Percentiles rank a stretch among this genome's conserved stretches.
Conservation (phyloP, 2,329 filamentous ascomycete species). For the Didymella lethalis region DNA sequence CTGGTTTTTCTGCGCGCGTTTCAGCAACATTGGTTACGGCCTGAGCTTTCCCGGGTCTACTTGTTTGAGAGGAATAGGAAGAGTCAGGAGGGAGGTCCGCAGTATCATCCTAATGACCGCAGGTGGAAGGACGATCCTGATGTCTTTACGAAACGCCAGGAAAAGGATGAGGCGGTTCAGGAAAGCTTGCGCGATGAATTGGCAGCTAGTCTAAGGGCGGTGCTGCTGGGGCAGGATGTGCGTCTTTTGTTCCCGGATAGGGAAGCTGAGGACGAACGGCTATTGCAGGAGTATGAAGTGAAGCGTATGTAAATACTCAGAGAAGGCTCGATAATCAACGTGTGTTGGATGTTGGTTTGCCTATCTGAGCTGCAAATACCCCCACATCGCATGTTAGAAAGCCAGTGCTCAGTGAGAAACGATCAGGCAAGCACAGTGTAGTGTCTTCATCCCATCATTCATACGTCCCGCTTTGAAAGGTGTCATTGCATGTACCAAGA, state of each 20-base stretch:
- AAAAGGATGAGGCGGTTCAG: not conserved
- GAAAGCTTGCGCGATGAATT: not conserved
- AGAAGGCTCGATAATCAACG: too few species aligned
- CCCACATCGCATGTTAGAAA: not conserved
- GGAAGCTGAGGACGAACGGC: slow-evolving; percentile 9
- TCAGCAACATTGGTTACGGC: slow-evolving; percentile 3
- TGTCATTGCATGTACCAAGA: too few species aligned
- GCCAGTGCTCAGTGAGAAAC: slow-evolving; percentile 1
- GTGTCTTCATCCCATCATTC: not conserved
- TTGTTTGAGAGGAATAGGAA: slow-evolving; percentile 6
- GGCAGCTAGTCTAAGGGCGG: slow-evolving; percentile 8
- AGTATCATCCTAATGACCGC: slow-evolving; percentile 8
- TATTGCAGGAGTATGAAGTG: not conserved
- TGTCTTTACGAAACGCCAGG: not conserved
- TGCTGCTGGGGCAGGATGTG: slow-evolving; percentile 1
- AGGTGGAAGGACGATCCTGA: slow-evolving; percentile 1
- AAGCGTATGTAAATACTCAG: not conserved
- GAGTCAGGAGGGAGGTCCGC: not conserved
- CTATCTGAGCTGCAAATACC: not conserved
- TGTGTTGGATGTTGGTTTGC: not conserved
- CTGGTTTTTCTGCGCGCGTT: slow-evolving; percentile 12
- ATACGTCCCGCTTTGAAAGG: not conserved
- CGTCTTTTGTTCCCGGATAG: slow-evolving; percentile 8
- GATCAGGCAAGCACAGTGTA: not conserved
- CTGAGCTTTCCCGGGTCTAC: not conserved